Base-by-base conservation (phyloP, 169 alveolate species). In the Plasmodium chabaudi region DNA sequence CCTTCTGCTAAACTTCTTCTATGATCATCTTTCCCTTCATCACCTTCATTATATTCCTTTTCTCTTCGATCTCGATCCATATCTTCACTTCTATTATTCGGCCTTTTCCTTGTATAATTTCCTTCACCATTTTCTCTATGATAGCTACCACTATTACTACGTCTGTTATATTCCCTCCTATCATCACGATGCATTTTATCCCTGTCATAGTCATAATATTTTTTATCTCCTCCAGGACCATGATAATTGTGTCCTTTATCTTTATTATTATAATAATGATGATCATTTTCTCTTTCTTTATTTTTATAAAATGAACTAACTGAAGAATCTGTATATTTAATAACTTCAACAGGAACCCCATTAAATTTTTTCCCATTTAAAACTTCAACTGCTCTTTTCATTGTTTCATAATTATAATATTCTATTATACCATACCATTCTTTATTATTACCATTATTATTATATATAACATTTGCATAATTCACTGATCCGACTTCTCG, bases 401-500 rank as follows among this genome's bases (percentile, higher is more conserved):
- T 91, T 7, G 92, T 91, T 44, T 92, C 92, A 10, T 92, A 93
- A 60, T 92, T 92, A 19, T 93, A 65, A 87, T 88, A 95, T 69
- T 95, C 97, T 25, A 95, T 93, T 2, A 95, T 92, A 1, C 97
- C 97, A 72, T 84, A 94, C 13, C 34, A 63, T 64, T 75, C 72
- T 7, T 57, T 75, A 15, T 70, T 70, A 39, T 94, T 95, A 68
- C 93, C 57, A 15, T 74, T 46, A 49, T 94, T 94, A 59, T 92
- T 91, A 0, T 92, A 92, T 55, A 95, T 74, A 57, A 95, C 92
- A 25, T 95, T 92, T 0, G 97, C 95, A 87, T 94, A 95, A 19
- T 87, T 92, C 0, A 95, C 97, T 46, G 93, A 96, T 1, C 97
- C 97, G 2, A 95, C 96, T 72, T 94, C 97, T 15, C 97, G 91